Conservation (phyloP, 345 rosid species). For the Litchi chinensis region DNA sequence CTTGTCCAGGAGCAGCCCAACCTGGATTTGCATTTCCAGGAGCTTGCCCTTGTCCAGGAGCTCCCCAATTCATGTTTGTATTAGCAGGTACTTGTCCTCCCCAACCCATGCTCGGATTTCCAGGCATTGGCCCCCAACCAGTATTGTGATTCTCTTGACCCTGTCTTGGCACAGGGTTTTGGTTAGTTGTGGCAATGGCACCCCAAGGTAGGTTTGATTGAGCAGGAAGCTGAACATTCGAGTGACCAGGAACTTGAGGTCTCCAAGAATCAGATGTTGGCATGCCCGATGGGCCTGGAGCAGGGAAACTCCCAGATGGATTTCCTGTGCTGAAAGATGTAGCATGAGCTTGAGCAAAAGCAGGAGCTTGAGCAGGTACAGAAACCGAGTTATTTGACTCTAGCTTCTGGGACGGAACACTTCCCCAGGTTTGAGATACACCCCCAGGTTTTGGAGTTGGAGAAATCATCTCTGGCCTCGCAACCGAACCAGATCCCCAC, state of each 20-base stretch:
- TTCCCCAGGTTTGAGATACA: slow-evolving; percentile 59
- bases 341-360: slow-evolving; percentile 46
- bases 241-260: slow-evolving; percentile 46
- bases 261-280: slow-evolving; percentile 67
- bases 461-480: slow-evolving; percentile 41
- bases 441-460: slow-evolving; percentile 39
- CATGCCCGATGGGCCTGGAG: slow-evolving; percentile 42
- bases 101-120: slow-evolving; percentile 67
- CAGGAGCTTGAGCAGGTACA: slow-evolving; percentile 35
- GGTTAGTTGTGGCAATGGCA: slow-evolving; percentile 42
- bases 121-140: slow-evolving; percentile 59
- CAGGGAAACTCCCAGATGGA: slow-evolving; percentile 41
- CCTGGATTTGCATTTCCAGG: slow-evolving; percentile 50
- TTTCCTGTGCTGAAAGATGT: slow-evolving; percentile 38
- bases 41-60: slow-evolving; percentile 58
- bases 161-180: slow-evolving; percentile 38
- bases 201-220: slow-evolving; percentile 56
- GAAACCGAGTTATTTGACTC: slow-evolving; percentile 36
- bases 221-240: slow-evolving; percentile 40
- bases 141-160: slow-evolving; percentile 48
- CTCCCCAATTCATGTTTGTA: slow-evolving; percentile 51
- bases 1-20: slow-evolving; percentile 66
- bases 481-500: slow-evolving; percentile 44
- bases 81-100: slow-evolving; percentile 56
- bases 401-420: slow-evolving; percentile 41